Evolutionary conservation across 2,329 filamentous ascomycete species (phyloP).

Genomic region (Ceratocystis cubensis): DNA sequence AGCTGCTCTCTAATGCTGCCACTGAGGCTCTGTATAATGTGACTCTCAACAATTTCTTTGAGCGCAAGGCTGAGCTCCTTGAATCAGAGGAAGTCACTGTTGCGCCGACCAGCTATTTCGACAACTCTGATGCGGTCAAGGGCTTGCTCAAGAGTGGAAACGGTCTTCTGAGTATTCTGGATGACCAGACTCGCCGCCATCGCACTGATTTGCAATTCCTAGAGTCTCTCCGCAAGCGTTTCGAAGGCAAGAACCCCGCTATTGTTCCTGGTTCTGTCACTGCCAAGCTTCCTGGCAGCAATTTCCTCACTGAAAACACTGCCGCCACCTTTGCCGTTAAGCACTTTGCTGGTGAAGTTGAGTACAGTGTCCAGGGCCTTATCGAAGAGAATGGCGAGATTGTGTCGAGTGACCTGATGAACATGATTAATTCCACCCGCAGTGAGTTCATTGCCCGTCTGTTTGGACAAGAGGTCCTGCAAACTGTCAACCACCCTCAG

Average conservation of each 20-base stretch:
- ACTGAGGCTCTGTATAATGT: conserved; percentile 88
- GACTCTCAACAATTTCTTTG: conserved; percentile 90
- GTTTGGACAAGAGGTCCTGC: conserved; percentile 90
- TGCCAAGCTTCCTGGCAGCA: conserved; percentile 69
- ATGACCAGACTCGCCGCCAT: conserved; percentile 86
- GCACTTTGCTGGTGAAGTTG: conserved; percentile 93
- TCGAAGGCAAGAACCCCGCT: conserved; percentile 85
- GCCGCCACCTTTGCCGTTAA: conserved; percentile 76
- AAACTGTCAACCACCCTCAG: conserved; percentile 84
- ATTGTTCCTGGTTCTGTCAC: conserved; percentile 68
- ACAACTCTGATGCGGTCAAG: conserved; percentile 89
- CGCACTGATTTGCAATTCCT: conserved; percentile 81
- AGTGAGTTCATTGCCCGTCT: conserved; percentile 80
- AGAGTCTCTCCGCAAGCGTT: conserved; percentile 81
- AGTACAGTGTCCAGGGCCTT: conserved; percentile 76
- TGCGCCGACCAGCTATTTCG: conserved; percentile 88
- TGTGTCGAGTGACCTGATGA: conserved; percentile 90
- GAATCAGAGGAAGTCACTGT: conserved; percentile 90
- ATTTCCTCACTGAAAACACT: conserved; percentile 73
- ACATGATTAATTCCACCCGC: conserved; percentile 76
- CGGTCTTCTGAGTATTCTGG: conserved; percentile 82
- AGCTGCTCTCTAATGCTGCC: conserved; percentile 88
- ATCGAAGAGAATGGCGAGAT: conserved; percentile 94
- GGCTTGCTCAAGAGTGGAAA: conserved; percentile 87
- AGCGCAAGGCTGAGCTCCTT: conserved; percentile 81